Conservation (phyloP, 129 eudicot genomes). For the Artemisia argyi region DNA sequence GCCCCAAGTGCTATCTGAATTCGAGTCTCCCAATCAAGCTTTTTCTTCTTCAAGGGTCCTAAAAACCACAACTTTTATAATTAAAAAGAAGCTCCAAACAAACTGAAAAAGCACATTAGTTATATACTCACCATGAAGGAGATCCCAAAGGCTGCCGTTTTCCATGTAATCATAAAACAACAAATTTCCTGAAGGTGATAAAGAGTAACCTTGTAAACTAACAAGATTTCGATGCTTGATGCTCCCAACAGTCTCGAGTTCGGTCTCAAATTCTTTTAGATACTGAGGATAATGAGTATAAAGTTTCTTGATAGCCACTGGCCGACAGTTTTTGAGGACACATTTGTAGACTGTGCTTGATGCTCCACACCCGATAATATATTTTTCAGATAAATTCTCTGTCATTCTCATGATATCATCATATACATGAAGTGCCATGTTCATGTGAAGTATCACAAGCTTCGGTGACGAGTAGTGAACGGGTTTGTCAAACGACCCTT, state of each 20-base stretch:
- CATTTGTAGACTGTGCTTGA: constrained; percentile 98
- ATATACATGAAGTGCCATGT: constrained; percentile 97
- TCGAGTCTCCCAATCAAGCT: constrained; percentile 92
- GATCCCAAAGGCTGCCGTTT: constrained; percentile 99
- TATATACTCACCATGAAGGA: constrained; percentile 74
- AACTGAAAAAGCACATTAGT: not conserved
- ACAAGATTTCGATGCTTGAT: constrained; percentile 94
- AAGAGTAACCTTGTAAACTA: constrained; percentile 94
- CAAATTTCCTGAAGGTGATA: constrained; percentile 82
- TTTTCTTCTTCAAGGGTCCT: constrained; percentile 86
- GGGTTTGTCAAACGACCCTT: constrained; percentile 74
- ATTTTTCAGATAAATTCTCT: constrained; percentile 88
- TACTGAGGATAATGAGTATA: constrained; percentile 73
- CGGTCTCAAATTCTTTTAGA: constrained; percentile 89
- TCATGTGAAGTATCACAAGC: constrained; percentile 97
- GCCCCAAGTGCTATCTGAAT: constrained; percentile 83
- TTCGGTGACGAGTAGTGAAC: constrained; percentile 84
- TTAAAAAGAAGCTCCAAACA: not conserved
- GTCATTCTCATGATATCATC: constrained; percentile 99
- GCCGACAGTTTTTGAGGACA: constrained; percentile 87
- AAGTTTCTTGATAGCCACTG: constrained; percentile 89
- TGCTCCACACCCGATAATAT: constrained; percentile 88
- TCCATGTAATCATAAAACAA: constrained; percentile 98
- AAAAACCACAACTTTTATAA: constrained; percentile 11
- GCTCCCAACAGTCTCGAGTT: constrained; percentile 90